These are phyloP conservation scores for Coffea canephora DNA, from an alignment of 257 asterid species.

Conservation along the genomic window DNA sequence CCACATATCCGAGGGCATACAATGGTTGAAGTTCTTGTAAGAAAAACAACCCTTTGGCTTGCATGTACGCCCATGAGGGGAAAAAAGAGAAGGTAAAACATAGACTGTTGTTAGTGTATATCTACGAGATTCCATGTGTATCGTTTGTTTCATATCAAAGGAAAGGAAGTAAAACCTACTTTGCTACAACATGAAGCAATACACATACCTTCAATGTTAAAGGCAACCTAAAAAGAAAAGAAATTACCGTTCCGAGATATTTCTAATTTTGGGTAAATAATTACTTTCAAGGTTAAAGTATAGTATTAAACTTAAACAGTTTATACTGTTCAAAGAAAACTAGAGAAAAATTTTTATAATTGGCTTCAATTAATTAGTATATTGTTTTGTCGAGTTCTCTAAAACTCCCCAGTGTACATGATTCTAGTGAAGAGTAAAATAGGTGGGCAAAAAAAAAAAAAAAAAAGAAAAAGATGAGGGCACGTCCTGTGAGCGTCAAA, in stretches of 20 bases:
- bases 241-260: background rate
- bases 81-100: background rate
- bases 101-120: background rate
- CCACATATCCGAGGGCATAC: background rate
- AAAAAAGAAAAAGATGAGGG: background rate
- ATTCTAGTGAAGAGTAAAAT: too few species aligned
- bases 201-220: background rate
- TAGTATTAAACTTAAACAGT: too few species aligned
- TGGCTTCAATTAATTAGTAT: too few species aligned
- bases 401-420: too few species aligned
- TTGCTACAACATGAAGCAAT: constrained; percentile 11
- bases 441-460: too few species aligned
- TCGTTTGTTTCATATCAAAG: constrained; percentile 9
- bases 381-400: too few species aligned
- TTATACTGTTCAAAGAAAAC: too few species aligned
- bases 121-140: background rate
- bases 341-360: too few species aligned
- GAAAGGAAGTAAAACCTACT: constrained; percentile 2
- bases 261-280: background rate
- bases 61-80: background rate
- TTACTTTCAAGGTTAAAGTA: background rate
- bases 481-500: background rate
- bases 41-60: background rate
- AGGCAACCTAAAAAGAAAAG: background rate
- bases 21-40: background rate